These are phyloP conservation scores for Cercospora sp. DNA, from an alignment of 2,329 filamentous ascomycete genomes.

Conservation along the genomic window DNA sequence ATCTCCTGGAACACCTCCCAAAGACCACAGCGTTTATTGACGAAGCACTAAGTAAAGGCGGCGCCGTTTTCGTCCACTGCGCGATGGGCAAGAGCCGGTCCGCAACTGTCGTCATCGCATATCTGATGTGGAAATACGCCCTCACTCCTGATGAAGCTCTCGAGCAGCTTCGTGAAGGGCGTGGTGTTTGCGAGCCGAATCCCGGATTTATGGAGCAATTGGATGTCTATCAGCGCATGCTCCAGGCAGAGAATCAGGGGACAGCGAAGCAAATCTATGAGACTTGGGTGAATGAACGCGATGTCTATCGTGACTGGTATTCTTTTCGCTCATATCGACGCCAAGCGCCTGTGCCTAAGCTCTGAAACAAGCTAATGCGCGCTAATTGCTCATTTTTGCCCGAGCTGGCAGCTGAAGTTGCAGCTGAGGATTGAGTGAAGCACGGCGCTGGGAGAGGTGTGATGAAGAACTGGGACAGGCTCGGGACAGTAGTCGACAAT, in stretches of 20 bases:
- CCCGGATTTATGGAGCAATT: constrained; percentile 86
- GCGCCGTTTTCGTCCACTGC: constrained; percentile 69
- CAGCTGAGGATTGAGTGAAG: neutral
- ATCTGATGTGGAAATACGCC: constrained; percentile 64
- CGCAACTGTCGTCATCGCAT: constrained; percentile 78
- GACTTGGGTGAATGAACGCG: constrained; percentile 39
- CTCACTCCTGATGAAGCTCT: constrained; percentile 65
- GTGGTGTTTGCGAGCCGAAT: constrained; percentile 85
- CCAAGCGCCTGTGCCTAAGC: constrained; percentile 22
- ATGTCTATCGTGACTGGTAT: constrained; percentile 44
- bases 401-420: neutral
- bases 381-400: constrained; percentile 6
- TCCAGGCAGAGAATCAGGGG: constrained; percentile 28
- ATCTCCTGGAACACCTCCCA: constrained; percentile 78
- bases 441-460: neutral
- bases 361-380: constrained; percentile 25
- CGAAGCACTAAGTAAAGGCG: constrained; percentile 62
- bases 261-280: constrained; percentile 38
- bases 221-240: constrained; percentile 80
- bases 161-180: constrained; percentile 64
- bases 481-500: constrained; percentile 1
- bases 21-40: constrained; percentile 73
- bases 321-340: constrained; percentile 21
- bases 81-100: constrained; percentile 95
- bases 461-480: neutral